phyloP scores from a whole-genome alignment of 1,139 yeast genomes.

The Hansenula lynferdii region DNA sequence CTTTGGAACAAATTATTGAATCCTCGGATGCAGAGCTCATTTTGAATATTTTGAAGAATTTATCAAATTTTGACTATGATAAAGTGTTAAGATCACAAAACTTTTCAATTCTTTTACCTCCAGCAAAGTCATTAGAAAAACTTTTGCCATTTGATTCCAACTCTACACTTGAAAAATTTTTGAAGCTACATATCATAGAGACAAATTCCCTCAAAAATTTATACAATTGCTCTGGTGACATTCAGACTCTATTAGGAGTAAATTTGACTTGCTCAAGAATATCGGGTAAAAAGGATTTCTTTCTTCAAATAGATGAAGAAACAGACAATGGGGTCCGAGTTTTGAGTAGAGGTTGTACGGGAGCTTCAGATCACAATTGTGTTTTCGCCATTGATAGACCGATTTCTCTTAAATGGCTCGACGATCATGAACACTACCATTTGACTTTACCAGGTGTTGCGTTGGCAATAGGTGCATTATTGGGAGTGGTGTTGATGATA shows the following conservation, averaged over 20 bases:
- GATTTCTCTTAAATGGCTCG: conserved; percentile 60
- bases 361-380: conserved; percentile 42
- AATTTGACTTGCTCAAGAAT: conserved; percentile 39
- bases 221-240: conserved; percentile 38
- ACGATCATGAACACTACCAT: conserved; percentile 40
- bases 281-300: conserved; percentile 28
- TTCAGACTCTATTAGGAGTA: conserved; percentile 41
- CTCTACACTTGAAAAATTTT: conserved; percentile 43
- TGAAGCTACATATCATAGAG: conserved; percentile 69
- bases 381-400: conserved; percentile 72
- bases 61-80: conserved; percentile 21
- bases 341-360: conserved; percentile 64
- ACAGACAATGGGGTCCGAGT: conserved; percentile 63
- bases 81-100: conserved; percentile 17
- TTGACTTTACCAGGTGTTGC: conserved; percentile 64
- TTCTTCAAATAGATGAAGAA: conserved; percentile 33
- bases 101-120: conserved; percentile 75
- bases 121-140: conserved; percentile 43
- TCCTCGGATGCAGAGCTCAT: conserved; percentile 44
- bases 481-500: conserved; percentile 44
- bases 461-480: conserved; percentile 56
- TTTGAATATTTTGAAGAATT: conserved; percentile 38
- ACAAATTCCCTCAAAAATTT: conserved; percentile 38
- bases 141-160: conserved; percentile 26
- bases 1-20: conserved; percentile 51